Evolutionary conservation across 768 basidiomycete species (phyloP).

Genomic region (Lactarius trivialis): DNA sequence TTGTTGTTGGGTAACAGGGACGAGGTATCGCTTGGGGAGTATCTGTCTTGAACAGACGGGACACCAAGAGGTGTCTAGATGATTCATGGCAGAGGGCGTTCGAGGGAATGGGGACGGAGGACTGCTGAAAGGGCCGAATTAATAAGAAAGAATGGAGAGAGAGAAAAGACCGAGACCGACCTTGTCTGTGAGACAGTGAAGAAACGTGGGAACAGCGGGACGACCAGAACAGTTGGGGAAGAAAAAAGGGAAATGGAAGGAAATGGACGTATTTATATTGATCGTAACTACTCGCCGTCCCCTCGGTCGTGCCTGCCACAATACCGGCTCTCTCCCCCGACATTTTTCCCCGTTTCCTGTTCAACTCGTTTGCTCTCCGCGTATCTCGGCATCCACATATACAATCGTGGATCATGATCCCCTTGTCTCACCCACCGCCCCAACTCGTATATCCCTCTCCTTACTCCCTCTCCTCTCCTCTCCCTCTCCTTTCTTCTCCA

Average conservation of each 20-base stretch:
- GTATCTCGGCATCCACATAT: slow-evolving; percentile 14
- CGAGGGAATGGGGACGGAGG: not conserved
- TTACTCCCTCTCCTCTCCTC: not conserved
- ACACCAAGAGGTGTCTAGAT: slow-evolving; percentile 70
- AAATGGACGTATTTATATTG: slow-evolving; percentile 17
- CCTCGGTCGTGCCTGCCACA: slow-evolving; percentile 19
- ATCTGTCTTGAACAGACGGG: slow-evolving; percentile 74
- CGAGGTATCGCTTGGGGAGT: slow-evolving; percentile 63
- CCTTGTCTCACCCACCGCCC: not conserved
- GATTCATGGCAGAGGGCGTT: slow-evolving; percentile 16
- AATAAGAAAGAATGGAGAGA: slow-evolving; percentile 5
- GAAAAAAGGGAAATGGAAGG: slow-evolving; percentile 22
- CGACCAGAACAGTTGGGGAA: slow-evolving; percentile 16
- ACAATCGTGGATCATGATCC: slow-evolving; percentile 13
- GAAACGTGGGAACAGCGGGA: slow-evolving; percentile 8
- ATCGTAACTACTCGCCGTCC: slow-evolving; percentile 1
- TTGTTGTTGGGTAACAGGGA: slow-evolving; percentile 36
- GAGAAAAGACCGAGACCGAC: slow-evolving; percentile 15
- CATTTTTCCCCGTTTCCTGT: slow-evolving; percentile 8
- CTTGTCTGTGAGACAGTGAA: slow-evolving; percentile 17
- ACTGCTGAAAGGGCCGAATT: slow-evolving; percentile 5
- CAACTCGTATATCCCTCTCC: not conserved
- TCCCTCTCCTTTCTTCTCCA: not conserved
- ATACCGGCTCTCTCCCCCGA: slow-evolving; percentile 4
- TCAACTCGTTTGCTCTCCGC: slow-evolving; percentile 16